Evolutionary conservation across 805 yeast genomes (phyloP), one percentile per base, ranked within the genome.

Genomic region (Metschnikowia amazonensis): DNA sequence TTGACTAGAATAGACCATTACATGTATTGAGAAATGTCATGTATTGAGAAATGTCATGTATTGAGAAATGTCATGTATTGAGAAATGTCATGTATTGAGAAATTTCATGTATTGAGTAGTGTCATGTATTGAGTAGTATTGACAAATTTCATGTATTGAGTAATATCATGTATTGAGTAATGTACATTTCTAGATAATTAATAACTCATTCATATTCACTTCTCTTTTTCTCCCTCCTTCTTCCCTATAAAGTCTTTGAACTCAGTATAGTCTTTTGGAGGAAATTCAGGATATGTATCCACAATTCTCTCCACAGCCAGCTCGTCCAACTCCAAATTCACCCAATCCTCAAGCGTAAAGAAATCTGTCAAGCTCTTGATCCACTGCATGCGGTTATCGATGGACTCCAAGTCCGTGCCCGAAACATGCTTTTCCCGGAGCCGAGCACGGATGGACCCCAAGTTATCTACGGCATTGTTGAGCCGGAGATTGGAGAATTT

Each of bases 301-400:
- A 84, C 64, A 9, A 84, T 67, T 36, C 55, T 59, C 39, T 70
- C 74, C 28, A 72, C 65, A 8, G 44, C 50, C 13, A 23, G 42
- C 28, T 47, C 46, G 30, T 44, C 31, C 52, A 79, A 59, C 25
- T 60, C 59, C 24, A 71, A 42, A 34, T 54, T 56, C 46, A 86
- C 77, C 82, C 90, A 82, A 54, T 84, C 76, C 46, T 73, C 70
- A 47, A 82, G 72, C 9, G 75, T 58, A 60, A 76, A 80, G 42
- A 66, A 64, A 60, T 86, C 92, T 2, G 90, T 84, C 31, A 83
- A 68, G 3, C 62, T 64, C 40, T 77, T 81, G 61, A 85, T 82
- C 85, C 90, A 82, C 16, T 71, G 73, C 94, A 86, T 86, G 48
- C 94, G 69, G 3, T 65, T 63, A 44, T 80, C 80, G 35, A 84